Evolutionary conservation across 2,329 filamentous ascomycete genomes (phyloP).

Genomic region (Penicillium sp.): DNA sequence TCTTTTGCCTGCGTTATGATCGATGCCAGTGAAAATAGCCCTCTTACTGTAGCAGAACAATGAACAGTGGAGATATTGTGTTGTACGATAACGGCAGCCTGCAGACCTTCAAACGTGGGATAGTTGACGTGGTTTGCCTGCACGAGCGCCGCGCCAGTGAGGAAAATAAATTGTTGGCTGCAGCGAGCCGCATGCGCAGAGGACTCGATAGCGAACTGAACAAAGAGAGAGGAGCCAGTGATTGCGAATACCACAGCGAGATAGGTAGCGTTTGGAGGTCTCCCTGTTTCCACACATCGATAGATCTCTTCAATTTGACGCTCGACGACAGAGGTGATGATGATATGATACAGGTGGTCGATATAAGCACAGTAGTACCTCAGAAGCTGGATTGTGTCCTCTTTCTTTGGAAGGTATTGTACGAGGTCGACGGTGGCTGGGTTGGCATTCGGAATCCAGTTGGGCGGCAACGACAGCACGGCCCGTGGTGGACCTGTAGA

Average conservation of each 20-base stretch:
- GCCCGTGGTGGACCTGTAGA: neutral
- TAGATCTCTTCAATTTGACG: conserved; percentile 38
- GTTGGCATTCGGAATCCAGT: conserved; percentile 23
- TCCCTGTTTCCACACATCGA: conserved; percentile 24
- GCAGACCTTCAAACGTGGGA: conserved; percentile 40
- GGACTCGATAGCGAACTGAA: conserved; percentile 29
- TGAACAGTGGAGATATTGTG: conserved; percentile 36
- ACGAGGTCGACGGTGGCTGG: conserved; percentile 28
- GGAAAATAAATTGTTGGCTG: conserved; percentile 34
- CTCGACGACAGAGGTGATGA: conserved; percentile 33
- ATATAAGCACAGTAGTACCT: conserved; percentile 41
- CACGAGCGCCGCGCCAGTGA: conserved; percentile 38
- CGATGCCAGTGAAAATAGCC: conserved; percentile 31
- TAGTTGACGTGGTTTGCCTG: conserved; percentile 36
- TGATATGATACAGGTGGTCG: conserved; percentile 43
- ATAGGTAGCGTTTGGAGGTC: conserved; percentile 30
- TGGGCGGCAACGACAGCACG: neutral
- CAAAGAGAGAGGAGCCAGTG: conserved; percentile 35
- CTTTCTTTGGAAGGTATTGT: conserved; percentile 34
- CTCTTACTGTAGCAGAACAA: conserved; percentile 28
- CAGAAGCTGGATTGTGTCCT: conserved; percentile 36
- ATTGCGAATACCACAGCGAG: conserved; percentile 43
- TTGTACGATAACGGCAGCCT: conserved; percentile 37
- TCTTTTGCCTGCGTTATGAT: conserved; percentile 39
- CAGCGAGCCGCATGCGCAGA: conserved; percentile 26